Conservation (phyloP, 768 basidiomycete species). For the Suillus decipiens region DNA sequence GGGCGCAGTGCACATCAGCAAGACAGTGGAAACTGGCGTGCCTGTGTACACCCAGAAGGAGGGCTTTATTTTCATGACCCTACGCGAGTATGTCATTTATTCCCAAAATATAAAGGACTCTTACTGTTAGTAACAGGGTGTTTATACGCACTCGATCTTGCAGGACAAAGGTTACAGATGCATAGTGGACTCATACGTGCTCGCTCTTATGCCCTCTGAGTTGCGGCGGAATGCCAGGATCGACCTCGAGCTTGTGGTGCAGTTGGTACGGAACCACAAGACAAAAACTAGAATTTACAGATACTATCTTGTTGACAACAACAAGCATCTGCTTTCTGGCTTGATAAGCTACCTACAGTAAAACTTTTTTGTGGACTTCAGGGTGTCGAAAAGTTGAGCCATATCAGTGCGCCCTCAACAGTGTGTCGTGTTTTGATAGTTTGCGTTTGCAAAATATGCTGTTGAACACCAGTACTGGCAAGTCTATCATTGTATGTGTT, state of each 20-base stretch:
- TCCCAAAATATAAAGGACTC: neutral
- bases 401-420: conserved; percentile 38
- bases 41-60: conserved; percentile 55
- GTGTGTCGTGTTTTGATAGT: conserved; percentile 3
- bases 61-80: conserved; percentile 51
- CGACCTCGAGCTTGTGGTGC: neutral
- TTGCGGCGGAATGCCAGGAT: neutral
- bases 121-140: conserved; percentile 29
- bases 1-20: neutral
- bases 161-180: conserved; percentile 1
- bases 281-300: neutral
- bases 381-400: conserved; percentile 39
- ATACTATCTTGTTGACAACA: conserved; percentile 52
- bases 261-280: neutral
- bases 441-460: conserved; percentile 17
- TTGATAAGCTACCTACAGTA: conserved; percentile 39
- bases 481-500: neutral
- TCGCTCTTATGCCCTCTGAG: neutral
- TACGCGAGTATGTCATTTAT: conserved; percentile 34
- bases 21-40: conserved; percentile 34
- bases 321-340: conserved; percentile 43
- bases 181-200: neutral
- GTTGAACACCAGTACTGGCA: conserved; percentile 28
- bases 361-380: conserved; percentile 36
- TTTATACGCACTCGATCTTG: conserved; percentile 52